Evolutionary conservation across 495 filamentous ascomycete genomes (phyloP).

Genomic region (Neurospora africana): DNA sequence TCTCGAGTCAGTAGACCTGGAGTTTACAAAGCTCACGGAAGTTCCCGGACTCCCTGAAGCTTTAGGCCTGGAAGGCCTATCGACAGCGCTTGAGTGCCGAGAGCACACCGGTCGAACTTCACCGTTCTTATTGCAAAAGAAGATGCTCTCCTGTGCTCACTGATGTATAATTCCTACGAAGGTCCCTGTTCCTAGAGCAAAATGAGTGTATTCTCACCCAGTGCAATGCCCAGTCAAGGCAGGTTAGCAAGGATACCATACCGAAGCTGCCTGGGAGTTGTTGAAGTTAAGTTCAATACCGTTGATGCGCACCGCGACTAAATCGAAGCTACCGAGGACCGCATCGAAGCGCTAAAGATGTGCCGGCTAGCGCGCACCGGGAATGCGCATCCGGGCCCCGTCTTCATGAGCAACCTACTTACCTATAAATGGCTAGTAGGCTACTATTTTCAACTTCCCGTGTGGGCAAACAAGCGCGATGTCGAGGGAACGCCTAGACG

Average conservation of each 20-base stretch:
- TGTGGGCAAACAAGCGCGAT: not conserved
- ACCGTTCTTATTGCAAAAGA: not conserved
- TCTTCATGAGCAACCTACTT: not conserved
- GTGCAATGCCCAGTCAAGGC: not conserved
- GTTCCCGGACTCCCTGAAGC: not conserved
- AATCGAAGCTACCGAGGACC: not conserved
- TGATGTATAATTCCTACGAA: too few species aligned
- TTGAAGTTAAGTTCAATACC: not conserved
- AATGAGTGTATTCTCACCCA: too few species aligned
- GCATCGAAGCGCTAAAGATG: not conserved
- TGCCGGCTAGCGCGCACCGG: not conserved
- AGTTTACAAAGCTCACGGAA: too few species aligned
- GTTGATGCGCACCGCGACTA: not conserved
- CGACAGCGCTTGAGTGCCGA: not conserved
- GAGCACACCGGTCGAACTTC: not conserved
- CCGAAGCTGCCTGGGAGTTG: not conserved
- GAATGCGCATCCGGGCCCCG: not conserved
- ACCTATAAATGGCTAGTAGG: not conserved
- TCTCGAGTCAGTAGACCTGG: rapidly evolving
- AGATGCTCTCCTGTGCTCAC: not conserved
- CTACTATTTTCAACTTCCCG: not conserved
- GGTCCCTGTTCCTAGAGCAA: too few species aligned
- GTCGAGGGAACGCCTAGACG: not conserved
- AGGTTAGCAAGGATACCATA: not conserved
- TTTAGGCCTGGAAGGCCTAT: not conserved